Base-by-base conservation (phyloP, 306 rosid species). In the Oemleria cerasiformis region DNA sequence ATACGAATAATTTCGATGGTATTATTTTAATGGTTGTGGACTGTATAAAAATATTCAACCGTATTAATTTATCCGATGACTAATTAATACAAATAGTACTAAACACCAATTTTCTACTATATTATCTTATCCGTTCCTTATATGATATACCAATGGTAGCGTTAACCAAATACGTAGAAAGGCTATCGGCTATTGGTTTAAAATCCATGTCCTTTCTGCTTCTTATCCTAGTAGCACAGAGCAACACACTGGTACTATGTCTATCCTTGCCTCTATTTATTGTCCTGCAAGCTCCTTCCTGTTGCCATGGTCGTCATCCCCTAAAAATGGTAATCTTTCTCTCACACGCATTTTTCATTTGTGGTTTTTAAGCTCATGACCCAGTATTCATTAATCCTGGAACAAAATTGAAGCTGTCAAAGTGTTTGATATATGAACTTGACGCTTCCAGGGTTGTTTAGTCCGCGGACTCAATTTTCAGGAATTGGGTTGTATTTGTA, bases 201-300 rank as follows among this genome's bases (percentile, higher is more conserved):
- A 38, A 38, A 16, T 36, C 23, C 47, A 36, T 15, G 44, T 15
- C 44, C 9, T 57, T 5, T 2, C 36, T 9, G 30, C 16, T 16
- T 20, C 66, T 57, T 43, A 25, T 38, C 68, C 40, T 5, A 1
- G 43, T 13, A 16, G 9, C 70, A 14, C 0, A 61, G 38, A 39
- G 40, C 30, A 41, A 12, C 38, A 5, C 56, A 19, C 3, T 7
- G 30, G 53, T 21, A 17, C 20, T 10, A 15, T 51, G 9, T 36
- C 15, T 1, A 85, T 89, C 96, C 51, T 77, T 54, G 71, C 79
- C 34, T 67, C 78, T 13, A 9, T 76, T 63, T 72, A 79, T 74
- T 48, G 63, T 70, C 72, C 83, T 36, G 42, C 77, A 30, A 75
- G 13, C 73, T 68, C 80, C 41, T 14, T 74, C 41, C 40, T 72